Conservation (phyloP, 139 green algal genomes). For the Astrephomene gubernaculifera region DNA sequence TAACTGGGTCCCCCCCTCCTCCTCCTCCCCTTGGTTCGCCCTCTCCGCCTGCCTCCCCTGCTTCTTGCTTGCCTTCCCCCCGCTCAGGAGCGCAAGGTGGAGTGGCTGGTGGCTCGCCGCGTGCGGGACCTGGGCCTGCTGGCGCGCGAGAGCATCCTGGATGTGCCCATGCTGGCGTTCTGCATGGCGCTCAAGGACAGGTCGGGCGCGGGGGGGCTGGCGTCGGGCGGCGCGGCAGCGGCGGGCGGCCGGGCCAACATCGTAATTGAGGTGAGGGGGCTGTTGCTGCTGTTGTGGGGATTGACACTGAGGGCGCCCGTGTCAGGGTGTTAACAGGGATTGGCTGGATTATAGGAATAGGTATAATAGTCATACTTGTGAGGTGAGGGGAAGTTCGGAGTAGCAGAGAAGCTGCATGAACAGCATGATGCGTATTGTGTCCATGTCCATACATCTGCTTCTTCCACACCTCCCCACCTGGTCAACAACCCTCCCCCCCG, state of each 20-base stretch:
- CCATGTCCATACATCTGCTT: no score
- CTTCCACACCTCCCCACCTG: no score
- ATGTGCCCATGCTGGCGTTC: conserved; percentile 40
- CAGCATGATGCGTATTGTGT: no score
- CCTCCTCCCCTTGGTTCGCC: background rate
- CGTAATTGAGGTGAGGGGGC: conserved; percentile 27
- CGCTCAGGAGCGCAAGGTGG: conserved; percentile 37
- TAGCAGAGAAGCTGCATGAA: no score
- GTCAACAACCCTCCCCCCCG: no score
- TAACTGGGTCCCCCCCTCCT: background rate
- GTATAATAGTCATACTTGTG: no score
- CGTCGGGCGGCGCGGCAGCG: background rate
- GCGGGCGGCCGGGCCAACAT: conserved; percentile 5
- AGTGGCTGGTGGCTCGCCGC: conserved; percentile 39
- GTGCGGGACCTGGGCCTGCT: conserved; percentile 37
- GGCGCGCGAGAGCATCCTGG: conserved; percentile 23
- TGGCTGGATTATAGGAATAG: no score
- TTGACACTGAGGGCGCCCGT: no score
- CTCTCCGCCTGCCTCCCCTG: background rate
- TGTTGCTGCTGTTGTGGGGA: no score
- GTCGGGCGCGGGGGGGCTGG: background rate
- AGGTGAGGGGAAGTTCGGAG: no score
- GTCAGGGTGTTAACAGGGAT: no score
- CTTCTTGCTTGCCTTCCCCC: background rate
- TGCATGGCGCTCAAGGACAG: conserved; percentile 43